Evolutionary conservation across 2,329 filamentous ascomycete genomes (phyloP), one percentile per base, ranked within the genome.

Genomic region (Aspergillus latus): DNA sequence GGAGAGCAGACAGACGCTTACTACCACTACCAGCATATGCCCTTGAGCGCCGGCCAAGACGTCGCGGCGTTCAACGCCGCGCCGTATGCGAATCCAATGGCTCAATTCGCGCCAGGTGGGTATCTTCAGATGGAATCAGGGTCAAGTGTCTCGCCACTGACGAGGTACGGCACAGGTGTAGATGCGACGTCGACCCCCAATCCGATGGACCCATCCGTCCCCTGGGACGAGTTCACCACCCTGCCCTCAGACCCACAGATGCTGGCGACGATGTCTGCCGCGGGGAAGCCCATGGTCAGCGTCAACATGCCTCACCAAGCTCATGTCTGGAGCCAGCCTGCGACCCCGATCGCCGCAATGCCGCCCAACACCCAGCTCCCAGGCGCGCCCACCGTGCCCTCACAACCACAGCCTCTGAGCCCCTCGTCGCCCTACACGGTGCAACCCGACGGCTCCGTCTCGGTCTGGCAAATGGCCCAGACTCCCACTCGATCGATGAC

Each of bases 171-270:
- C 5, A 5, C 39, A 42, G 68, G 73, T 39, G 68, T 72, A 49
- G 58, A 66, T 40, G 53, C 71, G 16, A 62, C 66, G 26, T 67
- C 65, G 11, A 21, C 21, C 21, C 34, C 34, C 9, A 37, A 37
- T 40, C 57, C 71, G 10, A 66, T 75, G 54, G 69, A 73, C 43
- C 63, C 68, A 4, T 67, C 69, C 15, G 67, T 72, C 3, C 61
- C 68, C 7, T 76, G 74, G 74, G 71, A 75, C 43, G 69, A 73
- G 50, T 72, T 68, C 47, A 67, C 72, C 26, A 70, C 70, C 15
- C 69, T 74, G 45, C 30, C 52, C 1, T 66, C 67, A 16, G 72
- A 73, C 47, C 68, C 69, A 5, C 72, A 74, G 40, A 59, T 72
- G 55, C 53, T 74, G 32, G 65, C 69, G n/a, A 64, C 62, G 2